Conservation (phyloP, 768 basidiomycete genomes). For the Mycena indigotica region DNA sequence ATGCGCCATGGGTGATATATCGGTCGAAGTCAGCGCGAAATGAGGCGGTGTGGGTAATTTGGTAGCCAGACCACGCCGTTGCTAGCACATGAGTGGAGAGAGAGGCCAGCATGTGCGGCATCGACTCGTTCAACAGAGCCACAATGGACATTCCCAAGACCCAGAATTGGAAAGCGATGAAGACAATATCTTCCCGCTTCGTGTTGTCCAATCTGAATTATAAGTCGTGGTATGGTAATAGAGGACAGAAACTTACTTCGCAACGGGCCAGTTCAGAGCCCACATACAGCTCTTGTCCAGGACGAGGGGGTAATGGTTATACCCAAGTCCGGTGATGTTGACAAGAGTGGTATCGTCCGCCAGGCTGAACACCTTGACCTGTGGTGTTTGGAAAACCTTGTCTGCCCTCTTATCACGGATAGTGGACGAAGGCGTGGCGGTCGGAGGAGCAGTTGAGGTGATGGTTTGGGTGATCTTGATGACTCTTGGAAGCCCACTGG, state of each 20-base stretch:
- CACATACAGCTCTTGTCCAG: conserved; percentile 54
- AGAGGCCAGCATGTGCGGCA: conserved; percentile 77
- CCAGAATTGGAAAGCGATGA: conserved; percentile 81
- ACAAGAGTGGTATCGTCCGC: conserved; percentile 24
- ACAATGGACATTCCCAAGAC: conserved; percentile 77
- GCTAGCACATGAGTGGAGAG: conserved; percentile 73
- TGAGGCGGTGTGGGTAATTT: conserved; percentile 58
- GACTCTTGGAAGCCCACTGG: not conserved
- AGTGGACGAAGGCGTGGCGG: not conserved
- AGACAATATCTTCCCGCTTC: conserved; percentile 76
- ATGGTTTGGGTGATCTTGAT: not conserved
- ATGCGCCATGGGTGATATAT: conserved; percentile 67
- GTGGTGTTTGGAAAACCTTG: conserved; percentile 1
- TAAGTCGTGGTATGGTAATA: not conserved
- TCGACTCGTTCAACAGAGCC: conserved; percentile 74
- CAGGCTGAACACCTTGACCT: conserved; percentile 21
- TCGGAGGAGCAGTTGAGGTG: conserved; percentile 3
- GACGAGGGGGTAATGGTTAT: conserved; percentile 35
- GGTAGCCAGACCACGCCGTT: conserved; percentile 72
- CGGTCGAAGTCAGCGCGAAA: conserved; percentile 60
- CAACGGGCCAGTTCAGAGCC: conserved; percentile 70
- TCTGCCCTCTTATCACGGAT: not conserved
- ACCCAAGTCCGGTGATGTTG: conserved; percentile 38
- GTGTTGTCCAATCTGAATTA: conserved; percentile 62
- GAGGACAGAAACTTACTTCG: conserved; percentile 49